Evolutionary conservation across 1,284 basidiomycete genomes (phyloP), one percentile per base, ranked within the genome.

Genomic region (Inonotus hispidus): DNA sequence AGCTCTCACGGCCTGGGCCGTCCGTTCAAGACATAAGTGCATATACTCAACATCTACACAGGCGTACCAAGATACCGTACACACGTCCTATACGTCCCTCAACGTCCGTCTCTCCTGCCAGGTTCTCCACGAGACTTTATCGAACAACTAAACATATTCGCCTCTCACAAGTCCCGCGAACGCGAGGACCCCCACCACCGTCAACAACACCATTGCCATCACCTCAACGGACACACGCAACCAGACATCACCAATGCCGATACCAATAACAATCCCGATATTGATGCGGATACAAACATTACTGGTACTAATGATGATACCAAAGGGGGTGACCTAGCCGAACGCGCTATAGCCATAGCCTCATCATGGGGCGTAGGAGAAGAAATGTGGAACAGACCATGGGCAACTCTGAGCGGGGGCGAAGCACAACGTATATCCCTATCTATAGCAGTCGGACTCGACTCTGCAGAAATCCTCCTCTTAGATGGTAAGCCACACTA

Each of bases 401-500:
- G 92, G 92, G 73, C 81, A 10, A 85, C 82, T 57, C 73, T 95
- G 65, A 91, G 88, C 65, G 92, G 92, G 1, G 93, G 92, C 14
- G 92, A 95, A 71, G 81, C 83, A 1, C 93, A 95, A 72, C 77
- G 92, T 50, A 81, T 93, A n/a, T 82, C 87, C 7, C 71, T 95
- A 56, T 88, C 91, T 14, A 79, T 85, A 25, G 89, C 88, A 0
- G 71, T 92, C 2, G 87, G 88, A 0, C 70, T 93, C 46, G 79
- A 85, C 60, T 84, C 83, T 0, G 90, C 92, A 0, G 90, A 94
- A 68, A 76, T 95, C 0, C 72, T 95, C n/a, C 77, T 94, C 14
- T 76, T 95, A 1, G 92, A 95, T 68, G 93, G 92, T 92, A 58
- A 58, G 85, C n/a, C n/a, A n/a, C n/a, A n/a, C n/a, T n/a, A n/a